Base-by-base conservation (phyloP, 2,329 filamentous ascomycete species). In the Venturia carpophila region DNA sequence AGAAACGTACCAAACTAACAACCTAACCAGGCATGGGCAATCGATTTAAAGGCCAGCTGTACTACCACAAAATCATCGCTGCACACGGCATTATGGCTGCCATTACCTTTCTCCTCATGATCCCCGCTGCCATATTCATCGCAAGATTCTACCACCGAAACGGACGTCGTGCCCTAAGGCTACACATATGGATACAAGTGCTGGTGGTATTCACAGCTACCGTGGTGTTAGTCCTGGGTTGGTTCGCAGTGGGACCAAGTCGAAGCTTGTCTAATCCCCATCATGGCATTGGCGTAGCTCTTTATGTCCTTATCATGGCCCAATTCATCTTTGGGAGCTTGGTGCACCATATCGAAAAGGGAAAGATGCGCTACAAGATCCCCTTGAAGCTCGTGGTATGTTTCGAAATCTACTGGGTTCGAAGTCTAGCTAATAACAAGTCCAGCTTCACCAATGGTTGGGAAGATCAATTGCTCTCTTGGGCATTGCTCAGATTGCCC, bases 381-480 rank as follows among this genome's bases (percentile, higher is more conserved):
- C 84, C 85, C 11, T 72, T 87, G 56, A 86, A 81, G 69, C 73
- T 84, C 43, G 83, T 85, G 76, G 81, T 84, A 75, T 70, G 79
- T 74, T 30, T 42, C 6, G 30, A 62, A 27, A 27, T 37, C 19
- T 43, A 11, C 30, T 34, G 39, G 19, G 24, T 43, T 27, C 52
- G 11, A 5, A 30, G 1, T 37, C 24, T 34, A 11, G 7, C 43
- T 62, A 34, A 62, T 24, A 58, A n/a, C 24, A 41, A 15, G 11
- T 81, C 45, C 81, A 89, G 82, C 75, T 97, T 52, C 94, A 99
- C 77, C 89, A 92, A 73, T 97, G 94, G 91, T 78, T 90, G 21
- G 94, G 94, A 21, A 83, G 92, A 66, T 79, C 84, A 0, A 85
- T 93, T 70, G 88, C 90, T 2, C 76, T 97, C 21, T 80, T 99